phyloP scores from a whole-genome alignment of 345 rosid species.

The Citrus mangshanensis region DNA sequence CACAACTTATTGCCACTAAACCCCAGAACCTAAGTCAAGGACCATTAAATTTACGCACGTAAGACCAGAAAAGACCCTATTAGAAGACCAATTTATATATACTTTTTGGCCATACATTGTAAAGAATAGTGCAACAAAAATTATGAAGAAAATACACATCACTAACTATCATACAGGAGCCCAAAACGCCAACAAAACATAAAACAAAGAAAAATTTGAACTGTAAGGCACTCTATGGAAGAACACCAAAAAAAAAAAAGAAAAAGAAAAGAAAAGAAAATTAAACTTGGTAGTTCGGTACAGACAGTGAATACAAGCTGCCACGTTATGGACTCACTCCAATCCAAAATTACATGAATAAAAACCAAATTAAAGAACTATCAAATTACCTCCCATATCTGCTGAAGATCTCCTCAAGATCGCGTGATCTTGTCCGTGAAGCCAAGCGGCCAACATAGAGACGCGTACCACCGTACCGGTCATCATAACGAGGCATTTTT shows the following conservation, averaged over 20 bases:
- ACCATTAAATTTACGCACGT: not conserved
- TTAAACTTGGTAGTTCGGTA: not conserved
- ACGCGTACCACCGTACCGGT: constrained; percentile 59
- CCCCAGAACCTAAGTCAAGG: constrained; percentile 7
- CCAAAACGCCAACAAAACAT: not conserved
- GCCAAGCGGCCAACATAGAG: constrained; percentile 76
- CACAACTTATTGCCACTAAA: constrained; percentile 10
- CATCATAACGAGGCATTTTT: constrained; percentile 75
- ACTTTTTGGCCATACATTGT: too few relatives aligned
- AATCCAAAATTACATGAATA: not conserved
- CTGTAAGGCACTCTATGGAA: not conserved
- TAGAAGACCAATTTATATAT: not conserved
- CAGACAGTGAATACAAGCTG: not conserved
- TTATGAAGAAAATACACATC: not conserved
- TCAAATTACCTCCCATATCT: constrained; percentile 67
- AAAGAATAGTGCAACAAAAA: not conserved
- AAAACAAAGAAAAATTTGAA: not conserved
- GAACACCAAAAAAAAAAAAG: not conserved
- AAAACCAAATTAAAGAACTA: not conserved
- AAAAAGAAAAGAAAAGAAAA: too few relatives aligned
- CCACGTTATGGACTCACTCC: not conserved
- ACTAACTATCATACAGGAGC: too few relatives aligned
- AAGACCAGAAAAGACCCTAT: not conserved
- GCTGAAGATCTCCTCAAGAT: constrained; percentile 66
- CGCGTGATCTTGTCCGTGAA: constrained; percentile 63